phyloP scores from a whole-genome alignment of 495 filamentous ascomycete genomes.

The Xylaria acuta region DNA sequence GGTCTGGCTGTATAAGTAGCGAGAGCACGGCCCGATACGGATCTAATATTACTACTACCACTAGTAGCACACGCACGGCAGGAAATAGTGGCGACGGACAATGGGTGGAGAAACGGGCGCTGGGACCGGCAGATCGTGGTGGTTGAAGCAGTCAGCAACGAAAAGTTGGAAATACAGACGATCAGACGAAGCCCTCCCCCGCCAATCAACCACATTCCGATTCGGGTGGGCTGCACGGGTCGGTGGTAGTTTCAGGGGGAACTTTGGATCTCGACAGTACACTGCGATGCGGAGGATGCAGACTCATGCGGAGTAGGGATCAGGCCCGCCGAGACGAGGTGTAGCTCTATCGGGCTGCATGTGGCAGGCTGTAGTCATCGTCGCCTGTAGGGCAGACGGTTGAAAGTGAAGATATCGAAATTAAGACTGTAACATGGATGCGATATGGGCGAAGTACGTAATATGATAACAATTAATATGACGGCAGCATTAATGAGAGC shows the following conservation, averaged over 20 bases:
- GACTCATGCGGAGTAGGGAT: not conserved
- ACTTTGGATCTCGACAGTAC: not conserved
- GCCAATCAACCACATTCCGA: slow-evolving; percentile 41
- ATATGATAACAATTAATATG: slow-evolving; percentile 16
- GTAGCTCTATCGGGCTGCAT: not conserved
- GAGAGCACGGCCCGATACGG: slow-evolving; percentile 14
- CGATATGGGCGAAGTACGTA: not conserved
- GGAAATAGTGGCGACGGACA: slow-evolving; percentile 31
- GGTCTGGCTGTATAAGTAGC: slow-evolving; percentile 26
- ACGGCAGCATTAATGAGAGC: slow-evolving; percentile 3
- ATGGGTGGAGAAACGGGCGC: slow-evolving; percentile 31
- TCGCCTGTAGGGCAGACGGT: not conserved
- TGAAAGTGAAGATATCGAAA: not conserved
- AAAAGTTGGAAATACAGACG: slow-evolving; percentile 36
- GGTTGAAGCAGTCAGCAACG: slow-evolving; percentile 34
- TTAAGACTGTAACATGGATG: not conserved
- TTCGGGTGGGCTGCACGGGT: slow-evolving; percentile 8
- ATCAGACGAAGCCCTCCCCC: slow-evolving; percentile 36
- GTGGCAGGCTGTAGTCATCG: not conserved
- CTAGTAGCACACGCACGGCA: slow-evolving; percentile 20
- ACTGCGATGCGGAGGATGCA: not conserved
- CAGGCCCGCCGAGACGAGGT: not conserved
- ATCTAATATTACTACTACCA: not conserved
- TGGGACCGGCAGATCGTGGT: slow-evolving; percentile 19
- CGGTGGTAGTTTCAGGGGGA: slow-evolving; percentile 10